Percentiles rank a stretch among this genome's conserved stretches.
Evolutionary conservation across 306 rosid genomes (phyloP).

Genomic region (Casuarina cunninghamiana): DNA sequence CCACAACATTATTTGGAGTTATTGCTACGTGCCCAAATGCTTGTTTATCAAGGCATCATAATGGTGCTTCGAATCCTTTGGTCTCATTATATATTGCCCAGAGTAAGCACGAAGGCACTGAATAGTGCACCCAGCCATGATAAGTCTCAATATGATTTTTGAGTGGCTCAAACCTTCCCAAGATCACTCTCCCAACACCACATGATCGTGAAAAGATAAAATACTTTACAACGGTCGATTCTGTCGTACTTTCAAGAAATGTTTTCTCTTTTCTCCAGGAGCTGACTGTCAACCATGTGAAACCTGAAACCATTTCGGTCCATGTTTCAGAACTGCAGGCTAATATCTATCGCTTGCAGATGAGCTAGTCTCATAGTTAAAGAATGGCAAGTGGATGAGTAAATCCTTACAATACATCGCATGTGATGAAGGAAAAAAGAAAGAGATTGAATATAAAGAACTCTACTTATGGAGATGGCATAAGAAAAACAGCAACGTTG

Average conservation of each 20-base stretch:
- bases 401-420: too few relatives aligned
- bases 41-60: conserved; percentile 25
- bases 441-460: too few relatives aligned
- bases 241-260: not conserved
- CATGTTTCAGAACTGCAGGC: not conserved
- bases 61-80: not conserved
- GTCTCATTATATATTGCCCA: conserved; percentile 2
- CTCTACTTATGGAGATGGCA: too few relatives aligned
- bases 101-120: conserved; percentile 34
- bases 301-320: not conserved
- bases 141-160: not conserved
- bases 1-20: not conserved
- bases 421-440: too few relatives aligned
- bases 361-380: too few relatives aligned
- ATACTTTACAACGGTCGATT: not conserved
- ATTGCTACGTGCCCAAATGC: conserved; percentile 13
- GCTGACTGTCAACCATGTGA: not conserved
- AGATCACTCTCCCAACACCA: not conserved
- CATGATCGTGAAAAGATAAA: not conserved
- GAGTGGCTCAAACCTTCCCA: not conserved
- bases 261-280: not conserved
- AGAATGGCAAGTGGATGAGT: not conserved
- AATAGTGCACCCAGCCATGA: conserved; percentile 31
- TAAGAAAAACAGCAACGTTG: too few relatives aligned
- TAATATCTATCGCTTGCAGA: too few relatives aligned